Percentiles rank a stretch among this genome's conserved stretches.
Evolutionary conservation across 805 yeast species (phyloP).

Genomic region (Suhomyces tanzawaensis): DNA sequence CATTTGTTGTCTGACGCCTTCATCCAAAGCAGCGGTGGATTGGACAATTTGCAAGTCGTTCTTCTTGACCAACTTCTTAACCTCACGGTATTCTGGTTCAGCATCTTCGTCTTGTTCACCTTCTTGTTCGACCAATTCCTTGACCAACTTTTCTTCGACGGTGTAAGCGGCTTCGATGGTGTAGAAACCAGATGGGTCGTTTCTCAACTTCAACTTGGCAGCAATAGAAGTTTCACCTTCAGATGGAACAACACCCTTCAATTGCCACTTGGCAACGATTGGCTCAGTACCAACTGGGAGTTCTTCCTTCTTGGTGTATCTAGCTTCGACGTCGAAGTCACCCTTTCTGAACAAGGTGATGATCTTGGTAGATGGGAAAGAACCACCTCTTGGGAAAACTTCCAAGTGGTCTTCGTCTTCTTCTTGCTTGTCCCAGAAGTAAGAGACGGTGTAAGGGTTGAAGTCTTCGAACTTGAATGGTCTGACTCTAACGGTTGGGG

Average conservation of each 20-base stretch:
- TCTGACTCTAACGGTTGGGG: conserved; percentile 97
- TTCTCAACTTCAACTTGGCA: conserved; percentile 90
- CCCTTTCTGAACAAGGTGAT: conserved; percentile 89
- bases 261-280: conserved; percentile 77
- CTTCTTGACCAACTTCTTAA: conserved; percentile 92
- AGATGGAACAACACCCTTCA: conserved; percentile 79
- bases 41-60: conserved; percentile 65
- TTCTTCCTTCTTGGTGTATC: conserved; percentile 70
- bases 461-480: conserved; percentile 97
- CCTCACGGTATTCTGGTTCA: conserved; percentile 84
- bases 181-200: conserved; percentile 95
- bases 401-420: conserved; percentile 91
- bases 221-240: conserved; percentile 78
- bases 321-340: conserved; percentile 84
- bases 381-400: conserved; percentile 93
- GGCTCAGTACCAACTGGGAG: conserved; percentile 69
- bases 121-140: conserved; percentile 75
- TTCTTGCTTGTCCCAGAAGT: conserved; percentile 90
- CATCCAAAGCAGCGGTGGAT: conserved; percentile 61
- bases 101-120: conserved; percentile 57
- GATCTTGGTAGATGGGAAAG: conserved; percentile 92
- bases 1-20: conserved; percentile 51
- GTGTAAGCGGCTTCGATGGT: conserved; percentile 92
- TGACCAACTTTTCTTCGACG: conserved; percentile 83
- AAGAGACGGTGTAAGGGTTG: conserved; percentile 89